A percentile compares a stretch with the other conserved stretches of the same genome.
These are phyloP conservation scores for Eucalyptus cloeziana DNA, from an alignment of 345 rosid species.

Conservation along the genomic window DNA sequence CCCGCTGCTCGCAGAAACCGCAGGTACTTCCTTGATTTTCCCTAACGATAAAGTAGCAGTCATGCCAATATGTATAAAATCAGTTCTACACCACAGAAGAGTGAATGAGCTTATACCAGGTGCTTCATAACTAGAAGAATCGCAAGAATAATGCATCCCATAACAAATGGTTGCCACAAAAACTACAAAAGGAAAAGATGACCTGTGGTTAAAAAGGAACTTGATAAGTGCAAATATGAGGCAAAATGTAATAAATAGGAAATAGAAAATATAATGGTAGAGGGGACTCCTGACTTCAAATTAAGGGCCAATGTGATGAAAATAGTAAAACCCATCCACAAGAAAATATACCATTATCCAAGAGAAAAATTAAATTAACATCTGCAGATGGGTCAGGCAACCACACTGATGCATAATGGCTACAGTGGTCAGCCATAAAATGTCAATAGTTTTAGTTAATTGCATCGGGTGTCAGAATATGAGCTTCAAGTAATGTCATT, in stretches of 20 bases:
- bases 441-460: not conserved
- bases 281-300: not conserved
- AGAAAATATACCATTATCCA: not conserved
- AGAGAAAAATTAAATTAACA: not conserved
- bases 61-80: not conserved
- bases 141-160: constrained; percentile 85
- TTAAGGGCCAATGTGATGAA: not conserved
- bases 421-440: not conserved
- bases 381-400: not conserved
- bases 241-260: not conserved
- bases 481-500: not conserved
- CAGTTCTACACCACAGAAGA: not conserved
- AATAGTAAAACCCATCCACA: not conserved
- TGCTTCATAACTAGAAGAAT: constrained; percentile 83
- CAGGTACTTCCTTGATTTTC: constrained; percentile 78
- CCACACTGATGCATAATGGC: not conserved
- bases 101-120: constrained; percentile 43
- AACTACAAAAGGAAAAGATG: constrained; percentile 79
- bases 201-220: constrained; percentile 40
- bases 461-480: not conserved
- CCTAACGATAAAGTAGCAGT: constrained; percentile 31
- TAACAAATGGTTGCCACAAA: constrained; percentile 96
- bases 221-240: constrained; percentile 17
- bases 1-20: constrained; percentile 86
- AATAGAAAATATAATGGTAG: not conserved